phyloP scores from a whole-genome alignment of 306 rosid genomes.

The Ochetophila trinervis region DNA sequence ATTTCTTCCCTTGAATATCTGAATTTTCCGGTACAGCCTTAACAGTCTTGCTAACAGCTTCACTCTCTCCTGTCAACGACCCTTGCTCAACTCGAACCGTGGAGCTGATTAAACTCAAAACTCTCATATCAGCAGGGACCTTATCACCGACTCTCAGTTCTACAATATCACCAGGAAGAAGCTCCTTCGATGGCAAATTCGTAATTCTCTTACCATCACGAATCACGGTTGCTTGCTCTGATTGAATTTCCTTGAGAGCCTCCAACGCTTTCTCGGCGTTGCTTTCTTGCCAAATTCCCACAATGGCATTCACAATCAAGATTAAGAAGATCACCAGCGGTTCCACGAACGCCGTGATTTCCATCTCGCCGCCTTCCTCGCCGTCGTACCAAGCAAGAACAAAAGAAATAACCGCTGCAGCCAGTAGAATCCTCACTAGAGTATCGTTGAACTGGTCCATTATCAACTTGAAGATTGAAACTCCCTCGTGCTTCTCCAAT shows the following conservation, averaged over 20 bases:
- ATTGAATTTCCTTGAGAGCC: slow-evolving; percentile 88
- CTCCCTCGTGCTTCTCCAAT: slow-evolving; percentile 79
- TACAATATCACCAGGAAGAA: slow-evolving; percentile 69
- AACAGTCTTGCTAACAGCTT: slow-evolving; percentile 45
- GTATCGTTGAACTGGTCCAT: slow-evolving; percentile 88
- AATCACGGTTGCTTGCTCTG: slow-evolving; percentile 69
- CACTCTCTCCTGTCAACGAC: slow-evolving; percentile 53
- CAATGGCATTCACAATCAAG: slow-evolving; percentile 55
- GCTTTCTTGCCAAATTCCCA: slow-evolving; percentile 94
- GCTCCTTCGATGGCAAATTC: slow-evolving; percentile 64
- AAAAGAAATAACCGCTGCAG: slow-evolving; percentile 79
- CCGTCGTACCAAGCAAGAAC: slow-evolving; percentile 87
- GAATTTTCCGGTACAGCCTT: slow-evolving; percentile 39
- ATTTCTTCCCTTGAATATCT: slow-evolving; percentile 45
- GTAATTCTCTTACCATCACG: slow-evolving; percentile 43
- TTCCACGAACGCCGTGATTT: slow-evolving; percentile 54
- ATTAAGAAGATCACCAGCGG: slow-evolving; percentile 52
- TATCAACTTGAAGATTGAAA: slow-evolving; percentile 60
- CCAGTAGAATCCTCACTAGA: slow-evolving; percentile 76
- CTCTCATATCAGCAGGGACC: slow-evolving; percentile 51
- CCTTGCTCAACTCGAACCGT: slow-evolving; percentile 51
- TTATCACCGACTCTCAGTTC: slow-evolving; percentile 49
- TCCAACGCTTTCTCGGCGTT: slow-evolving; percentile 93
- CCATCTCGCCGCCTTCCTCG: slow-evolving; percentile 48
- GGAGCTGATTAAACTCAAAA: slow-evolving; percentile 38